These are phyloP conservation scores for Amanita pallidorosea DNA, from an alignment of 768 basidiomycete genomes.

Conservation along the genomic window DNA sequence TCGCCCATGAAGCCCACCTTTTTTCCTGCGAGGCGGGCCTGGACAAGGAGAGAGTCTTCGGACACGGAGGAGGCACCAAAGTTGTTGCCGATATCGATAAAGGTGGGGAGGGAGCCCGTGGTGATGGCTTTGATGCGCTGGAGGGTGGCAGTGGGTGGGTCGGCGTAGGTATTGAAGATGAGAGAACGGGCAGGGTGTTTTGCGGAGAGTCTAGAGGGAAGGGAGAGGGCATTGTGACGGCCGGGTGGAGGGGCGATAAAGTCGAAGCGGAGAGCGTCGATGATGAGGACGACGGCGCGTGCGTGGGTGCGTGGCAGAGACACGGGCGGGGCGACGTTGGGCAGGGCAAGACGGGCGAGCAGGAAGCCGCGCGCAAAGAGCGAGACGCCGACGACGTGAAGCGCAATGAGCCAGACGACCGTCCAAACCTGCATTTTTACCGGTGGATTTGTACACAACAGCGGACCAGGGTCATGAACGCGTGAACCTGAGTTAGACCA, in stretches of 20 bases:
- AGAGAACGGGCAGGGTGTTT: conserved; percentile 62
- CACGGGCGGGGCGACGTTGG: conserved; percentile 31
- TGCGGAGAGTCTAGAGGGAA: conserved; percentile 64
- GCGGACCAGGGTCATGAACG: no score
- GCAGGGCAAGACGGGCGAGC: conserved; percentile 60
- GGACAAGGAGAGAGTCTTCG: conserved; percentile 86
- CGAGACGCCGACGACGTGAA: conserved; percentile 71
- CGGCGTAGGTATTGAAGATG: conserved; percentile 82
- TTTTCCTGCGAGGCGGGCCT: conserved; percentile 48
- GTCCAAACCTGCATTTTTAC: neutral
- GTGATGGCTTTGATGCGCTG: conserved; percentile 93
- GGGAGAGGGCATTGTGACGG: conserved; percentile 74
- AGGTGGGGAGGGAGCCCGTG: conserved; percentile 91
- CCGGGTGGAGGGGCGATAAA: conserved; percentile 70
- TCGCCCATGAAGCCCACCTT: conserved; percentile 85
- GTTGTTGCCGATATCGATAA: conserved; percentile 85
- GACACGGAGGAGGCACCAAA: conserved; percentile 85
- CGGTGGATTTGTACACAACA: no score
- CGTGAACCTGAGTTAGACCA: no score
- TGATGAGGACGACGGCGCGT: conserved; percentile 75
- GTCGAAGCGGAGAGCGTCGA: conserved; percentile 91
- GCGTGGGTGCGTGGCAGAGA: conserved; percentile 57
- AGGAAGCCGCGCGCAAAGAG: conserved; percentile 92
- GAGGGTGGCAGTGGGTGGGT: conserved; percentile 91
- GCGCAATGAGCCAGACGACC: conserved; percentile 46